These are phyloP conservation scores for Fomitopsis palustris DNA, from an alignment of 1,284 basidiomycete genomes.

Conservation along the genomic window DNA sequence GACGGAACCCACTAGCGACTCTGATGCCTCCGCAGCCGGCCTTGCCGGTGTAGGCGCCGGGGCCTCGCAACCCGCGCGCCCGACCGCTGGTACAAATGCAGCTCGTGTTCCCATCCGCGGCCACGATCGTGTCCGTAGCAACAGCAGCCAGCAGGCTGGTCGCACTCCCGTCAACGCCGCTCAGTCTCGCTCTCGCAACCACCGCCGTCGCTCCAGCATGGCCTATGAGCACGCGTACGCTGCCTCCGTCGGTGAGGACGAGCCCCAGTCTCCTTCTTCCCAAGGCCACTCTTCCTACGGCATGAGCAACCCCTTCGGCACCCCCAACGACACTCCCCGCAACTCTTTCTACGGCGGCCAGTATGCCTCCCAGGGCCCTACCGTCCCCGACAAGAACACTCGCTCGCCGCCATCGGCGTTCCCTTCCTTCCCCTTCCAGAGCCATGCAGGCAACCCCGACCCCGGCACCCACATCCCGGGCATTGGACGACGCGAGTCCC, in stretches of 20 bases:
- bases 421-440: constrained; percentile 52
- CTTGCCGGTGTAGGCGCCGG: constrained; percentile 12
- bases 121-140: background rate
- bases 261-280: constrained; percentile 4
- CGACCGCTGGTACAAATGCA: constrained; percentile 1
- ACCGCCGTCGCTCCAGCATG: constrained; percentile 21
- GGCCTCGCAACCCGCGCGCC: background rate
- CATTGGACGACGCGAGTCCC: constrained; percentile 28
- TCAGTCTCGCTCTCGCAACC: constrained; percentile 16
- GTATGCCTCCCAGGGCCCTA: background rate
- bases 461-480: constrained; percentile 41
- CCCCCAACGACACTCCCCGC: constrained; percentile 22
- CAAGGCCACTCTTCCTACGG: constrained; percentile 4
- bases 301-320: constrained; percentile 20
- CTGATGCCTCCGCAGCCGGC: constrained; percentile 19
- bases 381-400: background rate
- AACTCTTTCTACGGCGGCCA: constrained; percentile 16
- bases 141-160: constrained; percentile 3
- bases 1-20: constrained; percentile 23
- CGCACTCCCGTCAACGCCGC: constrained; percentile 7
- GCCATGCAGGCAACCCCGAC: constrained; percentile 60
- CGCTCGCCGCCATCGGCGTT: constrained; percentile 38
- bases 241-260: constrained; percentile 3
- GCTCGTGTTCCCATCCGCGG: background rate
- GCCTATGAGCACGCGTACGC: constrained; percentile 20